Evolutionary conservation across 2,329 filamentous ascomycete species (phyloP).

Genomic region (Eutypella sp.): DNA sequence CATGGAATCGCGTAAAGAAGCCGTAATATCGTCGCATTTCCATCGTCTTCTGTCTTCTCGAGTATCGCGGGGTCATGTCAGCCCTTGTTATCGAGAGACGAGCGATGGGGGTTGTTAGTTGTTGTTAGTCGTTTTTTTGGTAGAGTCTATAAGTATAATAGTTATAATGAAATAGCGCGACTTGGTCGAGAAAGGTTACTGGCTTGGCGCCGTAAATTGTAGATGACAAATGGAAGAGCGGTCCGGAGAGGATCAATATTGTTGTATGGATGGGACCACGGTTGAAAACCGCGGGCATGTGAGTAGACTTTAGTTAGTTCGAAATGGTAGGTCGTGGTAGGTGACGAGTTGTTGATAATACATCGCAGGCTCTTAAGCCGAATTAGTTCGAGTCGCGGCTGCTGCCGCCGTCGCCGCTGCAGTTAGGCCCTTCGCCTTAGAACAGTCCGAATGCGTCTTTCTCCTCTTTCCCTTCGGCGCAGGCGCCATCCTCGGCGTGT

Average conservation of each 20-base stretch:
- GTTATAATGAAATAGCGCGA: too few relatives aligned
- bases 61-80: neutral
- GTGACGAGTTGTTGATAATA: conserved; percentile 1
- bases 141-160: conserved; percentile 15
- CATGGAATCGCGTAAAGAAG: conserved; percentile 15
- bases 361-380: too few relatives aligned
- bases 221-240: conserved; percentile 5
- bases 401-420: conserved; percentile 11
- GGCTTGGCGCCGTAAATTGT: neutral
- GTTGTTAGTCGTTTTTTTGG: too few relatives aligned
- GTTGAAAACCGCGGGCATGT: too few relatives aligned
- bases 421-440: conserved; percentile 15
- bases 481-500: conserved; percentile 80
- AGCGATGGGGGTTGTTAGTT: conserved; percentile 2
- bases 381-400: conserved; percentile 17
- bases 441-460: conserved; percentile 44
- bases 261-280: too few relatives aligned
- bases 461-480: conserved; percentile 88
- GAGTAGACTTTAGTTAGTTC: conserved; percentile 22
- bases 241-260: conserved; percentile 4
- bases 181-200: conserved; percentile 3
- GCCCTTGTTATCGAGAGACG: conserved; percentile 3
- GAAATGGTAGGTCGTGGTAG: conserved; percentile 7
- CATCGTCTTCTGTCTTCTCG: too few relatives aligned
- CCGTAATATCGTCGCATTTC: conserved; percentile 17